Conservation (phyloP, 108 stramenopile species). For the Craspedostauros australis region DNA sequence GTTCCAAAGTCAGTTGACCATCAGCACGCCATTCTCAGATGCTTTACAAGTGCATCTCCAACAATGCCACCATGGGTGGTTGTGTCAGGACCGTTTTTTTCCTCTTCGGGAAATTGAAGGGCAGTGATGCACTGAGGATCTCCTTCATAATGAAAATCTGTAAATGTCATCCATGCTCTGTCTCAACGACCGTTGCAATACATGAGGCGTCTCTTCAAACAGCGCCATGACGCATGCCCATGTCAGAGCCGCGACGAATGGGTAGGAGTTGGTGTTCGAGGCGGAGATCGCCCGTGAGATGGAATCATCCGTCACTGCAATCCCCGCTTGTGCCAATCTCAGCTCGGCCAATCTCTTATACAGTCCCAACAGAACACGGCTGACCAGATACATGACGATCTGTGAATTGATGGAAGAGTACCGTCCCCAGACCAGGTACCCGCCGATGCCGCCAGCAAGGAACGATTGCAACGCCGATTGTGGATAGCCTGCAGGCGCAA, state of each 20-base stretch:
- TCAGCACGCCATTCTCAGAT: too few species aligned
- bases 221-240: slow-evolving; percentile 82
- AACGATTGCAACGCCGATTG: slow-evolving; percentile 71
- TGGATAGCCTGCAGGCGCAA: slow-evolving; percentile 47
- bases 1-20: too few species aligned
- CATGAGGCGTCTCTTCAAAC: slow-evolving; percentile 76
- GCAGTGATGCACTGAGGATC: not conserved
- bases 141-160: slow-evolving; percentile 17
- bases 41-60: too few species aligned
- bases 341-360: slow-evolving; percentile 34
- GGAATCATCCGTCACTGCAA: not conserved
- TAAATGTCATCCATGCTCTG: slow-evolving; percentile 87
- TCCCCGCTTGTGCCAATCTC: not conserved
- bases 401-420: slow-evolving; percentile 77
- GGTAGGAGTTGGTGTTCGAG: slow-evolving; percentile 38
- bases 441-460: slow-evolving; percentile 68
- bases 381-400: slow-evolving; percentile 71
- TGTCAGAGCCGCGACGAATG: slow-evolving; percentile 48
- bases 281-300: not conserved
- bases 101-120: not conserved
- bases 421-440: slow-evolving; percentile 78
- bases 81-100: too few species aligned
- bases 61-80: too few species aligned
- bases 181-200: slow-evolving; percentile 69
- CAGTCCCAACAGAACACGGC: slow-evolving; percentile 66